Conservation (phyloP, 2,329 filamentous ascomycete genomes). For the Cladophialophora chaetospira region DNA sequence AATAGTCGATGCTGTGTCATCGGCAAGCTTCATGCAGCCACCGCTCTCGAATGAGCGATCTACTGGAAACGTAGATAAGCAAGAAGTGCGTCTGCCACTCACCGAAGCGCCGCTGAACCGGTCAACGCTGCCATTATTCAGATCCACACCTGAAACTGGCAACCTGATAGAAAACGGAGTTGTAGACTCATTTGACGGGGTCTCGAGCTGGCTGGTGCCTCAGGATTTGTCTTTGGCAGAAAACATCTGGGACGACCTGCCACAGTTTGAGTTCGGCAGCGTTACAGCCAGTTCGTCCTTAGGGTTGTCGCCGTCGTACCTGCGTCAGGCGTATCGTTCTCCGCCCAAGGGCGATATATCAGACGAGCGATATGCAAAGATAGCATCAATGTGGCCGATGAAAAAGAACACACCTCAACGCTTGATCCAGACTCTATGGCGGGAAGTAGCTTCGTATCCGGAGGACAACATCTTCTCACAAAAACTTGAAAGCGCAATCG, state of each 20-base stretch:
- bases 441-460: conserved; percentile 5
- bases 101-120: not conserved
- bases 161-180: not conserved
- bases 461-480: conserved; percentile 16
- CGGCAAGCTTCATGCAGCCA: conserved; percentile 1
- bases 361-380: conserved; percentile 15
- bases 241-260: conserved; percentile 13
- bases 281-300: not conserved
- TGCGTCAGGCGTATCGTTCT: not conserved
- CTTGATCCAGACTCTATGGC: conserved; percentile 17
- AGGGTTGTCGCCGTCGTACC: conserved; percentile 1
- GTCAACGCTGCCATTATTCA: not conserved
- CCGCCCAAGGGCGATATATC: conserved; percentile 15
- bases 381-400: conserved; percentile 12
- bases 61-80: no score
- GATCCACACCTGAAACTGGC: not conserved
- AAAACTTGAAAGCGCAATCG: not conserved
- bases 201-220: conserved; percentile 6
- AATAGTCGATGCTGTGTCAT: not conserved
- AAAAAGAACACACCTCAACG: conserved; percentile 4
- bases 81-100: not conserved
- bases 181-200: not conserved
- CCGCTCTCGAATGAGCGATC: not conserved
- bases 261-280: conserved; percentile 9
- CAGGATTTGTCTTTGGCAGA: conserved; percentile 1